Evolutionary conservation across 345 rosid species (phyloP).

Genomic region (Brassica rapa): DNA sequence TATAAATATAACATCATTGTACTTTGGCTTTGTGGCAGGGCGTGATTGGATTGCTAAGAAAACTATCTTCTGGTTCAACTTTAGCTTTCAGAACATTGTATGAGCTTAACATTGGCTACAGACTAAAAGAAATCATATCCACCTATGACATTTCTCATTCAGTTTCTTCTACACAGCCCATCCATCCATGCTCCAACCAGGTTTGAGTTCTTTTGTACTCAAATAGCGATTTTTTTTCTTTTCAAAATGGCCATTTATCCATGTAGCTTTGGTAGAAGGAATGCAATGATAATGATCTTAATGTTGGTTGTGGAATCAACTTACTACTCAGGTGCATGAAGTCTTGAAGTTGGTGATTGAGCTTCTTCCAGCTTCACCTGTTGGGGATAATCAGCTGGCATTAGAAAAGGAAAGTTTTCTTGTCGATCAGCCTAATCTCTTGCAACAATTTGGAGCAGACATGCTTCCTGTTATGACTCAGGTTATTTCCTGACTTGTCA

Average conservation of each 20-base stretch:
- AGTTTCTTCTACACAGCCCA: slow-evolving; percentile 55
- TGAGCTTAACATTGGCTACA: slow-evolving; percentile 76
- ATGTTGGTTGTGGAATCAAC: slow-evolving; percentile 8
- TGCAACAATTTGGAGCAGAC: slow-evolving; percentile 63
- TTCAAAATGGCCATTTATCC: slow-evolving; percentile 5
- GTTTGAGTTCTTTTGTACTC: slow-evolving; percentile 43
- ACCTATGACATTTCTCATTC: slow-evolving; percentile 70
- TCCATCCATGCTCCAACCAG: slow-evolving; percentile 76
- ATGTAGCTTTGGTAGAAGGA: slow-evolving; percentile 12
- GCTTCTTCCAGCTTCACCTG: slow-evolving; percentile 66
- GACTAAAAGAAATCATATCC: slow-evolving; percentile 76
- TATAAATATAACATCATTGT: slow-evolving; percentile 12
- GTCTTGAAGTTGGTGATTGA: slow-evolving; percentile 85
- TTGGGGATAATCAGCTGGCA: slow-evolving; percentile 46
- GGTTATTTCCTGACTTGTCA: slow-evolving; percentile 48
- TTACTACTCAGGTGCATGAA: slow-evolving; percentile 68
- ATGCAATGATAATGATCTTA: slow-evolving; percentile 4
- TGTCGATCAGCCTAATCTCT: slow-evolving; percentile 57
- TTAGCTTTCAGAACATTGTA: slow-evolving; percentile 71
- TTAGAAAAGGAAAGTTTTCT: slow-evolving; percentile 69
- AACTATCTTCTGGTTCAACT: slow-evolving; percentile 69
- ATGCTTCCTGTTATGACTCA: slow-evolving; percentile 71
- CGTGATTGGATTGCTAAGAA: slow-evolving; percentile 80
- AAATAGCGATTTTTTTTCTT: not conserved
- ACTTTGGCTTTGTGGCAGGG: slow-evolving; percentile 58